phyloP scores from a whole-genome alignment of 108 stramenopile species.

The Parmales sp. region DNA sequence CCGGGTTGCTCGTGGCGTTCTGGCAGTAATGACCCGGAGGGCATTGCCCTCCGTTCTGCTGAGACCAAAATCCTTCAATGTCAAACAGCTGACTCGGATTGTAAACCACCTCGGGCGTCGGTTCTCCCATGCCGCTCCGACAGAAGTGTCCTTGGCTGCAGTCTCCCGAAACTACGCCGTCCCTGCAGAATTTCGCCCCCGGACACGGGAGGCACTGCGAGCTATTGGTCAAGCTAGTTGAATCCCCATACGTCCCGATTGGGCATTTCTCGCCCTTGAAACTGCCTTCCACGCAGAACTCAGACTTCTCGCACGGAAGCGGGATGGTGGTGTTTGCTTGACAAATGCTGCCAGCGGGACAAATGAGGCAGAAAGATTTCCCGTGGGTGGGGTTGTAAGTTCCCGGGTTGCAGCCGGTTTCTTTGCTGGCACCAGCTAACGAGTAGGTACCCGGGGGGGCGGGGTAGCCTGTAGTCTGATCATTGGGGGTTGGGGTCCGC shows the following conservation, averaged over 20 bases:
- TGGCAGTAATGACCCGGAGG: slow-evolving; percentile 42
- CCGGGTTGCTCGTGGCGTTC: slow-evolving; percentile 22
- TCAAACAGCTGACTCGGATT: neutral
- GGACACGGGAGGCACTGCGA: slow-evolving; percentile 26
- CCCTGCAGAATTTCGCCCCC: slow-evolving; percentile 23
- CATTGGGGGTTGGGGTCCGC: neutral
- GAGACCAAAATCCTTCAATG: slow-evolving; percentile 16
- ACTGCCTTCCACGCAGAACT: slow-evolving; percentile 18
- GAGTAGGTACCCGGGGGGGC: slow-evolving; percentile 38
- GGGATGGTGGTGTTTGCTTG: slow-evolving; percentile 25
- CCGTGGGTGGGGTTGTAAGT: slow-evolving; percentile 16
- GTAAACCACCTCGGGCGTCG: slow-evolving; percentile 16
- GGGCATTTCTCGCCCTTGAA: slow-evolving; percentile 3
- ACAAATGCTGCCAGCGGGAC: slow-evolving; percentile 27
- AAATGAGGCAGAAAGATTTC: slow-evolving; percentile 9
- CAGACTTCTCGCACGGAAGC: slow-evolving; percentile 17
- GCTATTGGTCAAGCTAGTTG: neutral
- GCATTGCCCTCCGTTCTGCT: slow-evolving; percentile 26
- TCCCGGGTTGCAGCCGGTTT: slow-evolving; percentile 31
- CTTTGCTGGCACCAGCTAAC: slow-evolving; percentile 6
- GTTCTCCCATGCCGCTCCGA: slow-evolving; percentile 12
- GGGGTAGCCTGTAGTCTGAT: neutral
- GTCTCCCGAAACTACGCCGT: slow-evolving; percentile 21
- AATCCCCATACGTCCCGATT: slow-evolving; percentile 11
- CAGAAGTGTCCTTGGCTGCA: slow-evolving; percentile 35